phyloP scores from a whole-genome alignment of 1,284 basidiomycete species.

The Pseudomicrostroma phylloplanum region DNA sequence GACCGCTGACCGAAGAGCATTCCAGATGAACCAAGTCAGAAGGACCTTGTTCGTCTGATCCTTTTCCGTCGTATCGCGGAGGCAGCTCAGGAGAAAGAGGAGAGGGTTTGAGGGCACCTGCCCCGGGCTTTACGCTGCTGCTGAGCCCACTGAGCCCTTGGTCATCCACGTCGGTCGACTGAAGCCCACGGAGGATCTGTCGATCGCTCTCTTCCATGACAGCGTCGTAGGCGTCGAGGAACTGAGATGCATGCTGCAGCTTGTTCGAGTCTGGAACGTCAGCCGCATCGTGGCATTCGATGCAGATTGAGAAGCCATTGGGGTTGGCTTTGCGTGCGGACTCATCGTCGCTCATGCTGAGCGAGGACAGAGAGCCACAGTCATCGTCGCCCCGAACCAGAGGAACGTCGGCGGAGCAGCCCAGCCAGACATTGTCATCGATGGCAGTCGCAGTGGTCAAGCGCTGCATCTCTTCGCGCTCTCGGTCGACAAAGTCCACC shows the following conservation, averaged over 20 bases:
- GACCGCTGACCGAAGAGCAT: conserved; percentile 19
- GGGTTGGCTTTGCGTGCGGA: conserved; percentile 57
- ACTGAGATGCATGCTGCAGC: conserved; percentile 55
- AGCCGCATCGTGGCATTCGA: conserved; percentile 74
- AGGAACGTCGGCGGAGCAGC: conserved; percentile 34
- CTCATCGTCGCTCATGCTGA: conserved; percentile 14
- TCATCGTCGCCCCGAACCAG: conserved; percentile 19
- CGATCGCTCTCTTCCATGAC: conserved; percentile 64
- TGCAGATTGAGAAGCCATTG: conserved; percentile 69
- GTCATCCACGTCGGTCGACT: too few relatives aligned
- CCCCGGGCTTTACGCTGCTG: conserved; percentile 25
- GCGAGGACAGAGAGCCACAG: conserved; percentile 15
- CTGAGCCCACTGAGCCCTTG: conserved; percentile 5
- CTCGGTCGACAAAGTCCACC: conserved; percentile 57
- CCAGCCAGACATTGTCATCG: conserved; percentile 57
- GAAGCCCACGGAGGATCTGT: conserved; percentile 24
- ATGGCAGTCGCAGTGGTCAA: conserved; percentile 80
- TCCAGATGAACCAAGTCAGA: conserved; percentile 47
- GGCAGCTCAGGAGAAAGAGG: conserved; percentile 9
- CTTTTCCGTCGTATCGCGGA: background rate
- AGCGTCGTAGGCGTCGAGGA: conserved; percentile 60
- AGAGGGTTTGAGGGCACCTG: conserved; percentile 39
- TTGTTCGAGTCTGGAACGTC: conserved; percentile 61
- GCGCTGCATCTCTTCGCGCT: conserved; percentile 82
- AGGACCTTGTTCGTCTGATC: conserved; percentile 17